These are phyloP conservation scores for Cephaloascus albidus DNA, from an alignment of 805 yeast species.

Conservation along the genomic window DNA sequence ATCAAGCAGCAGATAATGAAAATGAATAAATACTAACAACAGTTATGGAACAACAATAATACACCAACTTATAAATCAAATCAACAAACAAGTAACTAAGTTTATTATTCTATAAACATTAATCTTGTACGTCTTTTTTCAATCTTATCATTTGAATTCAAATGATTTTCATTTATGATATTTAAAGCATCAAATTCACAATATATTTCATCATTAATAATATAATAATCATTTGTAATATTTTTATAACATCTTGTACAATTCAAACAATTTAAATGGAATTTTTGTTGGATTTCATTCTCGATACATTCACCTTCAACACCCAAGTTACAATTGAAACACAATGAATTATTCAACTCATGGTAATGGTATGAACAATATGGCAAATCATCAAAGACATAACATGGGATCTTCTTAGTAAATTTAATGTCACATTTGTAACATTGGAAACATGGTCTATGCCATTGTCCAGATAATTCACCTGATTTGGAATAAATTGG, in stretches of 20 bases:
- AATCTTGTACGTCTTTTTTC: slow-evolving; percentile 35
- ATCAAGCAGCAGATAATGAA: too few relatives aligned
- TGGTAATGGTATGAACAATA: slow-evolving; percentile 79
- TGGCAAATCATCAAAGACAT: slow-evolving; percentile 72
- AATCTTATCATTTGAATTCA: slow-evolving; percentile 16
- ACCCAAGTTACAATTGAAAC: slow-evolving; percentile 61
- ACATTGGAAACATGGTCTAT: slow-evolving; percentile 77
- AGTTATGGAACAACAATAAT: background rate
- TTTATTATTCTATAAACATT: slow-evolving; percentile 19
- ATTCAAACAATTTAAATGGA: slow-evolving; percentile 65
- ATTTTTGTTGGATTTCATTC: slow-evolving; percentile 59
- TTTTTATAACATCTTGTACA: slow-evolving; percentile 51
- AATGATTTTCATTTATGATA: slow-evolving; percentile 15
- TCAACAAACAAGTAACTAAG: too few relatives aligned
- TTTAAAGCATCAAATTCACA: slow-evolving; percentile 40
- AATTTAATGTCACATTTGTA: slow-evolving; percentile 48
- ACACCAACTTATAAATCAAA: background rate
- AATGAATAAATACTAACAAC: background rate
- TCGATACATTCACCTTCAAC: slow-evolving; percentile 91
- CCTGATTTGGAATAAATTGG: slow-evolving; percentile 79
- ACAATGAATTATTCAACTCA: slow-evolving; percentile 61
- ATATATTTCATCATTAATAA: slow-evolving; percentile 35
- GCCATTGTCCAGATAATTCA: slow-evolving; percentile 92
- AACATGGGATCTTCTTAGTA: slow-evolving; percentile 55
- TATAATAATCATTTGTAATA: slow-evolving; percentile 47